A percentile compares a stretch with the other conserved stretches of the same genome.
Evolutionary conservation across 352 stramenopile genomes (phyloP).

Genomic region (Elongisporangium undulatum): DNA sequence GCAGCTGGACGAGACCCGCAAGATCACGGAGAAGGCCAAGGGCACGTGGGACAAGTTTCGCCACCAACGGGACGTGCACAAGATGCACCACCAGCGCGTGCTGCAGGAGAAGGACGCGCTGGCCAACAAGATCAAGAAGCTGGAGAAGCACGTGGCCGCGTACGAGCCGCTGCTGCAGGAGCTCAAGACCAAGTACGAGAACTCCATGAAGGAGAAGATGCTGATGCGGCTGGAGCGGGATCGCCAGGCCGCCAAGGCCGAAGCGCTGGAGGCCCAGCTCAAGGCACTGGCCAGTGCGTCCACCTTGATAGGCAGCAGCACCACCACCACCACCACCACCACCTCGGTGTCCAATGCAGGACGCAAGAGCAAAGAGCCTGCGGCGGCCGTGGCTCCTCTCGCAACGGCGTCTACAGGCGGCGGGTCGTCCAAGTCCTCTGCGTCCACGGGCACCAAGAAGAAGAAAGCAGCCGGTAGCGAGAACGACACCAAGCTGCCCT

Average conservation of each 20-base stretch:
- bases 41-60: slow-evolving; percentile 96
- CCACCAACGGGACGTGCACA: slow-evolving; percentile 93
- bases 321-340: neutral
- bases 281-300: slow-evolving; percentile 28
- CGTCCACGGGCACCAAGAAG: slow-evolving; percentile 14
- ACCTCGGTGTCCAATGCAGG: neutral
- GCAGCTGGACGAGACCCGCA: slow-evolving; percentile 86
- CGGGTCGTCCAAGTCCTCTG: slow-evolving; percentile 6
- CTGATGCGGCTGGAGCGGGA: slow-evolving; percentile 94
- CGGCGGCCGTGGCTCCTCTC: slow-evolving; percentile 19
- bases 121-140: slow-evolving; percentile 85
- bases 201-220: slow-evolving; percentile 97
- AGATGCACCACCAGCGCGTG: slow-evolving; percentile 95
- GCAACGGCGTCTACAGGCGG: neutral
- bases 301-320: neutral
- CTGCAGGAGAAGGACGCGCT: slow-evolving; percentile 95
- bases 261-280: slow-evolving; percentile 88
- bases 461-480: slow-evolving; percentile 42
- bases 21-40: slow-evolving; percentile 88
- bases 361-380: slow-evolving; percentile 7
- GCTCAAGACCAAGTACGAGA: slow-evolving; percentile 92
- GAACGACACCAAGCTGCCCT: slow-evolving; percentile 59
- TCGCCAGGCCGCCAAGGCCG: slow-evolving; percentile 81
- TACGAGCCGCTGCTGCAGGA: slow-evolving; percentile 93
- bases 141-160: slow-evolving; percentile 88